phyloP scores from a whole-genome alignment of 495 filamentous ascomycete genomes.

The Pseudomonodictys pantanalensis region DNA sequence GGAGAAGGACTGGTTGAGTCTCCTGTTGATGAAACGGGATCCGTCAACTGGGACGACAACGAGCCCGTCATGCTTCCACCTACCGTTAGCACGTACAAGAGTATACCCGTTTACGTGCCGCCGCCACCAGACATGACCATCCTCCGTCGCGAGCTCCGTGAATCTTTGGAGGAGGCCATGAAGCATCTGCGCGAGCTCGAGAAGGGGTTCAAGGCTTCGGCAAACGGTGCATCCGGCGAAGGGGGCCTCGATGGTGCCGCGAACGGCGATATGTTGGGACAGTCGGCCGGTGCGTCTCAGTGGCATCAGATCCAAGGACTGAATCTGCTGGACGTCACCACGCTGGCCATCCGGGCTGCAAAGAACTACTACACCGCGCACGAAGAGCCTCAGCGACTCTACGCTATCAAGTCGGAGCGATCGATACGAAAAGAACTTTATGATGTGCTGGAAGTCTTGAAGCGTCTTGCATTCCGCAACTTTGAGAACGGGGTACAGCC shows the following conservation, averaged over 20 bases:
- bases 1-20: constrained; percentile 51
- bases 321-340: constrained; percentile 86
- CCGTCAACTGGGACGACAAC: constrained; percentile 55
- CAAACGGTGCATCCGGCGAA: constrained; percentile 6
- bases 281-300: constrained; percentile 50
- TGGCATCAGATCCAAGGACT: constrained; percentile 88
- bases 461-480: constrained; percentile 81
- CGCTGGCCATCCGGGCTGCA: constrained; percentile 87
- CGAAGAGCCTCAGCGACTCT: constrained; percentile 75
- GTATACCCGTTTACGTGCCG: constrained; percentile 79
- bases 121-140: constrained; percentile 79
- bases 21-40: constrained; percentile 55
- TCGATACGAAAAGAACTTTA: constrained; percentile 78
- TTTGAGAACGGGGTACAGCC: constrained; percentile 79
- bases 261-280: constrained; percentile 34
- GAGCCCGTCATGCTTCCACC: constrained; percentile 81
- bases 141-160: constrained; percentile 69
- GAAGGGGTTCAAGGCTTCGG: constrained; percentile 15
- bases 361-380: constrained; percentile 93
- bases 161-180: constrained; percentile 61
- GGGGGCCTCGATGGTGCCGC: background rate
- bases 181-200: constrained; percentile 57
- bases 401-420: constrained; percentile 78
- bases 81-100: constrained; percentile 92
- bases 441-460: constrained; percentile 81